phyloP scores from a whole-genome alignment of 108 stramenopile species.

The Cyclotella distinguenda region DNA sequence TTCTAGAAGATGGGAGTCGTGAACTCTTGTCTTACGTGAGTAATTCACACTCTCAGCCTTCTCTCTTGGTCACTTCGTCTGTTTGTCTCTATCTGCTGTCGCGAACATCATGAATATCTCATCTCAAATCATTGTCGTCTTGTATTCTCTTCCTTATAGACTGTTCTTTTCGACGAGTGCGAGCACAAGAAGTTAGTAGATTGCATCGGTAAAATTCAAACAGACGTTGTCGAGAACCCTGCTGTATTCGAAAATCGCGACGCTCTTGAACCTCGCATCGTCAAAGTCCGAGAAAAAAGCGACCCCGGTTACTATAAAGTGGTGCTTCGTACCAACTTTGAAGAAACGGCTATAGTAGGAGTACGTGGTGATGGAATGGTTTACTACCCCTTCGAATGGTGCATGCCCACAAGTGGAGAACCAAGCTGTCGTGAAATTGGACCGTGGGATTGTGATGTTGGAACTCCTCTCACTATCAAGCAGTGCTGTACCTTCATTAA shows the following conservation, averaged over 20 bases:
- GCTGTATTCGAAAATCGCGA: constrained; percentile 10
- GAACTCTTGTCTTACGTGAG: constrained; percentile 12
- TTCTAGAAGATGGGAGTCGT: constrained; percentile 2
- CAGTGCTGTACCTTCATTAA: constrained; percentile 25
- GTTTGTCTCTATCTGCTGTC: background rate
- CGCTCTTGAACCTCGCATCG: background rate
- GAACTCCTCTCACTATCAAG: constrained; percentile 11
- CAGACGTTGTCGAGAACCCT: constrained; percentile 3
- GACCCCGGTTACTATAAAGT: constrained; percentile 15
- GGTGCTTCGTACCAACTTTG: constrained; percentile 4
- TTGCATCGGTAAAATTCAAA: constrained; percentile 3
- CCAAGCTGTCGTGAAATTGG: constrained; percentile 6
- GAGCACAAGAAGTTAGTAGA: background rate
- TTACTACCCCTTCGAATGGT: constrained; percentile 13
- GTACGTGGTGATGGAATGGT: constrained; percentile 15
- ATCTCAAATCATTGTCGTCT: background rate
- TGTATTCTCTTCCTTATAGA: background rate
- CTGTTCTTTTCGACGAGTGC: constrained; percentile 24
- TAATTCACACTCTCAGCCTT: background rate
- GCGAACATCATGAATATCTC: background rate
- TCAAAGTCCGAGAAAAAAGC: constrained; percentile 2
- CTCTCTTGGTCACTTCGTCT: background rate
- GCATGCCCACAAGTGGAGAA: background rate
- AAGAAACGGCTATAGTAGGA: constrained; percentile 10
- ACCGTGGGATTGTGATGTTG: constrained; percentile 28